Conservation (phyloP, 495 filamentous ascomycete genomes). For the Podospora fimiseda region DNA sequence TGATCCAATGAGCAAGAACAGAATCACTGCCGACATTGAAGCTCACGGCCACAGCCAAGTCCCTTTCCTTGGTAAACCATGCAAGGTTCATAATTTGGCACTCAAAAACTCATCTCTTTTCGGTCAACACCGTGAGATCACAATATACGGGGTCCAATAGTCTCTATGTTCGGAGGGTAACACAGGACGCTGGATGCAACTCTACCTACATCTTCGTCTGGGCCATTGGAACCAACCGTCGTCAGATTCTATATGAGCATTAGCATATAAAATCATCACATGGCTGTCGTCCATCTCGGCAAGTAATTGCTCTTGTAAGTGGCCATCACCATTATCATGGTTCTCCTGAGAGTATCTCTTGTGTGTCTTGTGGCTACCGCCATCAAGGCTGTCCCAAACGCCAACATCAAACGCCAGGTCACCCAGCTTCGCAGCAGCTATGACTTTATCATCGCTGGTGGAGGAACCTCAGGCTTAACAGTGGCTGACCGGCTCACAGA, state of each 20-base stretch:
- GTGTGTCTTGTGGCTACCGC: not conserved
- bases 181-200: not conserved
- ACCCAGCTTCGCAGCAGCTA: conserved; percentile 17
- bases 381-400: not conserved
- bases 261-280: not conserved
- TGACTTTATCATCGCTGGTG: conserved; percentile 38
- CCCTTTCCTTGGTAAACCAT: too few species aligned
- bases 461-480: conserved; percentile 34
- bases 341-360: not conserved
- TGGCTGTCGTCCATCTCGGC: not conserved
- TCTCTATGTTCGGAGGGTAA: not conserved
- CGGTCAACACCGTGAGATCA: too few species aligned
- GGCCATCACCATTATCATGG: not conserved
- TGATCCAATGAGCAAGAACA: too few species aligned
- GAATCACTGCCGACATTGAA: too few species aligned
- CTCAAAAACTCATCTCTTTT: too few species aligned
- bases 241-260: too few species aligned
- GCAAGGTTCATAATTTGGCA: too few species aligned
- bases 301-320: too few species aligned
- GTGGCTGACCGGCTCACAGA: conserved; percentile 32
- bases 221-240: not conserved
- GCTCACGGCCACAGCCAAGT: too few species aligned
- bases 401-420: conserved; percentile 12
- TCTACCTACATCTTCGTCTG: not conserved
- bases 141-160: not conserved